Evolutionary conservation across 2,329 filamentous ascomycete genomes (phyloP).

Genomic region (Colletotrichum theobromicola): DNA sequence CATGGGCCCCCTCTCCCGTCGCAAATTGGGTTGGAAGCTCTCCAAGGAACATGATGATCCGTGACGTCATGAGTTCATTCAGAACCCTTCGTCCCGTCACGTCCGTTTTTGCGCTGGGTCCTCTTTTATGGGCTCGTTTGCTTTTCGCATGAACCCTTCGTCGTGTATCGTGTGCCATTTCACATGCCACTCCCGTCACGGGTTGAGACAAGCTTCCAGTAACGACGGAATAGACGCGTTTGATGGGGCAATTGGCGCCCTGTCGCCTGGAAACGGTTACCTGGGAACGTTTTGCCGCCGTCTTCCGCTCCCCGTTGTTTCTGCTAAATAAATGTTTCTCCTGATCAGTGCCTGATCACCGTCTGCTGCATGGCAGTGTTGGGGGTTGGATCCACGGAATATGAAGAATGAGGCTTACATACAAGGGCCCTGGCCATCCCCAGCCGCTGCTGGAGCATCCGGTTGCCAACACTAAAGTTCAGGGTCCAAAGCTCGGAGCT

Average conservation of each 20-base stretch:
- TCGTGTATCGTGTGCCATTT: background rate
- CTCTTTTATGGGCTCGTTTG: background rate
- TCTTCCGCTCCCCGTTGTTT: background rate
- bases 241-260: background rate
- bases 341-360: slow-evolving; percentile 10
- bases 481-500: background rate
- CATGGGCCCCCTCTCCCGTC: slow-evolving; percentile 2
- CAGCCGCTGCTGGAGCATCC: background rate
- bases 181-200: slow-evolving; percentile 4
- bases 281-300: background rate
- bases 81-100: slow-evolving; percentile 31
- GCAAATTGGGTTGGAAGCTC: slow-evolving; percentile 14
- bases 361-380: background rate
- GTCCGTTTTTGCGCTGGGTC: slow-evolving; percentile 21
- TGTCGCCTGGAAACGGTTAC: background rate
- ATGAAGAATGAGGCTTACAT: slow-evolving; percentile 20
- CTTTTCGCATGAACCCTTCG: background rate
- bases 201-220: background rate
- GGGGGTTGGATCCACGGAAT: background rate
- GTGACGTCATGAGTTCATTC: slow-evolving; percentile 9
- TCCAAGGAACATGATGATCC: slow-evolving; percentile 10
- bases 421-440: slow-evolving; percentile 4
- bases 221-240: background rate
- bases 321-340: background rate
- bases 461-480: background rate